A percentile compares a stretch with the other conserved stretches of the same genome.
phyloP scores from a whole-genome alignment of 2,329 filamentous ascomycete genomes.

The Aaosphaeria pasadenensis region DNA sequence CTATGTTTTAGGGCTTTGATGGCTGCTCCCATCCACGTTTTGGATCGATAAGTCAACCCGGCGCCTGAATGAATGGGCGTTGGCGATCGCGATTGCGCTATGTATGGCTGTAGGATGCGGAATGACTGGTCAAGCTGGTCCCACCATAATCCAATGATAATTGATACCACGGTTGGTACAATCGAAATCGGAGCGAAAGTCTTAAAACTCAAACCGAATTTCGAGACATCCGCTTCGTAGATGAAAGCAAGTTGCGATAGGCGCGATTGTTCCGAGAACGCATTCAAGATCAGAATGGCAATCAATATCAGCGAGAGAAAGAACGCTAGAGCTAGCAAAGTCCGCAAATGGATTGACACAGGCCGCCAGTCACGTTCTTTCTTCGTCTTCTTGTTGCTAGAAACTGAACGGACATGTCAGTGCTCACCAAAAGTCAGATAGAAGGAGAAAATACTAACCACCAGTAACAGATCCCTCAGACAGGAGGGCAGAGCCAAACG shows the following conservation, averaged over 20 bases:
- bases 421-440: not conserved
- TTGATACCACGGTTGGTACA: conserved; percentile 15
- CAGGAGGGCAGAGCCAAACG: conserved; percentile 4
- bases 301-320: not conserved
- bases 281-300: not conserved
- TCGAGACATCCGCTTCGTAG: conserved; percentile 13
- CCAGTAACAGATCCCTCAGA: not conserved
- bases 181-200: conserved; percentile 19
- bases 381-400: not conserved
- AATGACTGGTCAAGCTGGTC: conserved; percentile 16
- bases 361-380: conserved; percentile 8
- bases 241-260: conserved; percentile 16
- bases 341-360: conserved; percentile 6
- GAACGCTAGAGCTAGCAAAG: conserved; percentile 1
- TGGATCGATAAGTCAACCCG: conserved; percentile 14
- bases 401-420: not conserved
- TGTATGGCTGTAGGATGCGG: conserved; percentile 16
- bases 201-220: conserved; percentile 8
- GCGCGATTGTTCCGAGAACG: not conserved
- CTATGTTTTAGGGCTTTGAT: conserved; percentile 9
- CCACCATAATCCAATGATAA: conserved; percentile 18
- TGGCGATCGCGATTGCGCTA: conserved; percentile 13
- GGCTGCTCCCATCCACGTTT: conserved; percentile 12
- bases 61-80: conserved; percentile 9
- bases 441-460: not conserved